Conservation (phyloP, 371 early-diverging fungal genomes). For the Mucor plumbeus region DNA sequence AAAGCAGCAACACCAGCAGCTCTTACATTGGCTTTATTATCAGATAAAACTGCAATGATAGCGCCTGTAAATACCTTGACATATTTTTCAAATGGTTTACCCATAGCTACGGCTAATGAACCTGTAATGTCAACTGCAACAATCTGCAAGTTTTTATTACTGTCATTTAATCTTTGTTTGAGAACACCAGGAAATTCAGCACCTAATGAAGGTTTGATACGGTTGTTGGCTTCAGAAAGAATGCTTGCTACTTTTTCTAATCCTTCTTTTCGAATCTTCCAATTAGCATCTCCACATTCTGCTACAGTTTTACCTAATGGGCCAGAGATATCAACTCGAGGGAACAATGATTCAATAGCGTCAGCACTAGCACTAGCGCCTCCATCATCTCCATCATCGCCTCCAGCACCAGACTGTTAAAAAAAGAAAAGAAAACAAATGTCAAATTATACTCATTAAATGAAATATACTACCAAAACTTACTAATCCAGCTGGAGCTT, state of each 20-base stretch:
- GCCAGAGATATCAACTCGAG: constrained; percentile 80
- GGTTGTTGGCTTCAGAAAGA: constrained; percentile 77
- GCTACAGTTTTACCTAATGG: constrained; percentile 49
- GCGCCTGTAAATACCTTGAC: constrained; percentile 64
- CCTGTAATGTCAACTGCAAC: constrained; percentile 77
- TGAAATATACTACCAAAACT: constrained; percentile 1
- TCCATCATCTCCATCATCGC: constrained; percentile 29
- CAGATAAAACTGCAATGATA: constrained; percentile 75
- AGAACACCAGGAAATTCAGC: constrained; percentile 83
- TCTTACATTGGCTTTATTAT: constrained; percentile 90
- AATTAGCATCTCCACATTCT: constrained; percentile 81
- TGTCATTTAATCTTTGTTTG: constrained; percentile 84
- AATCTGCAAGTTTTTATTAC: constrained; percentile 87
- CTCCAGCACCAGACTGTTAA: constrained; percentile 2
- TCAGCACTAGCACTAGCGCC: constrained; percentile 44
- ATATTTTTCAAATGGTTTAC: constrained; percentile 83
- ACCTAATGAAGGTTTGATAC: constrained; percentile 82
- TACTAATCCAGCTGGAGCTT: constrained; percentile 33
- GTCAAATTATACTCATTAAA: neutral
- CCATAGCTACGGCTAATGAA: constrained; percentile 78
- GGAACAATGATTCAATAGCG: constrained; percentile 84
- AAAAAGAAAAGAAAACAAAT: too few species aligned
- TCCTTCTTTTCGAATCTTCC: constrained; percentile 95
- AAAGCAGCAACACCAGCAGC: constrained; percentile 77
- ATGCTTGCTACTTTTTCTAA: constrained; percentile 81